Base-by-base conservation (phyloP, 1,284 basidiomycete genomes). In the Sparassis latifolia region DNA sequence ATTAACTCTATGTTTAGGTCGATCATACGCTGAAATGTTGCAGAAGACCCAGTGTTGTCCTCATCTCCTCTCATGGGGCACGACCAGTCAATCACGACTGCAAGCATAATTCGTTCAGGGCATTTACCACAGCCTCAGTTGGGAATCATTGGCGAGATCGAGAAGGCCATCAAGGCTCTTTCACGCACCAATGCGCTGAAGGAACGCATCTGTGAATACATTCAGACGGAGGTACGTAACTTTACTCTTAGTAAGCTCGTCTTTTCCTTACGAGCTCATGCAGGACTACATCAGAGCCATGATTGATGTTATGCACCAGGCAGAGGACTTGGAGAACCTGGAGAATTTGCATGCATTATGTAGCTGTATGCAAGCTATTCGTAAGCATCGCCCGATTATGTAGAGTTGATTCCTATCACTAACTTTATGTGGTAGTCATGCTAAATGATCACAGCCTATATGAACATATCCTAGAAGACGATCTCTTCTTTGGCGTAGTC, bases 371-470 rank as follows among this genome's bases (percentile, higher is more conserved):
- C 94, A 97, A 68, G 92, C 91, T 9, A 96, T 99, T 62, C 73
- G 94, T 97, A 68, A 67, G 92, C 79, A n/a, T n/a, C n/a, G n/a
- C n/a, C n/a, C n/a, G n/a, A n/a, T 79, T 33, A 44, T 45, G 12
- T 37, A 6, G 35, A 37, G 35, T n/a, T n/a, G n/a, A n/a, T n/a
- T n/a, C n/a, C n/a, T n/a, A n/a, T n/a, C n/a, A n/a, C n/a, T n/a
- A n/a, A n/a, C n/a, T n/a, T 44, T 45, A 44, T 46, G 46, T 50
- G 39, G 20, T 62, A 97, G 93, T 99, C 53, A 83, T 92, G 74
- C 79, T 98, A 62, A 98, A 97, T 66, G 97, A 99, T 69, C 94
- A 94, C 65, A 80, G 79, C 47, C 82, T 99, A 62, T 94, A 96
- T 66, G 97, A 99, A 69, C 89, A 95, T 66, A 89, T 99, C 57